Conservation (phyloP, 495 filamentous ascomycete species). For the Lasiosphaeria miniovina region DNA sequence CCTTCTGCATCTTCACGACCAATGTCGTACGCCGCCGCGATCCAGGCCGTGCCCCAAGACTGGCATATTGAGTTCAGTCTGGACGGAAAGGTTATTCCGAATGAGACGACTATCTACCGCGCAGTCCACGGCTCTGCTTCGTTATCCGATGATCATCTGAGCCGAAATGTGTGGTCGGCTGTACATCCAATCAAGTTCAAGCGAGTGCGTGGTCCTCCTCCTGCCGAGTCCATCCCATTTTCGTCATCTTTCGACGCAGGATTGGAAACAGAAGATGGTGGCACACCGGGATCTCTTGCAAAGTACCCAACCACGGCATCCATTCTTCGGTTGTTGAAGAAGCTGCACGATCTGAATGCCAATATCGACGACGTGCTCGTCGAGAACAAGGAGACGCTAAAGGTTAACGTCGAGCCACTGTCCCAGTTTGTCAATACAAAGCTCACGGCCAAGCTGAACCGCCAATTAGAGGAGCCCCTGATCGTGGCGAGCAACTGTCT, state of each 20-base stretch:
- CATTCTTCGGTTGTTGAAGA: conserved; percentile 84
- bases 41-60: conserved; percentile 77
- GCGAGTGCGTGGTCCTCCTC: conserved; percentile 82
- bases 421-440: conserved; percentile 99
- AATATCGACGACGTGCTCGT: conserved; percentile 95
- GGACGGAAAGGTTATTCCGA: conserved; percentile 75
- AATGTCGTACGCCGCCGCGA: conserved; percentile 78
- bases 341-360: conserved; percentile 88
- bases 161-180: conserved; percentile 81
- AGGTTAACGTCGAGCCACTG: conserved; percentile 74
- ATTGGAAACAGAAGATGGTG: conserved; percentile 45
- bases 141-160: conserved; percentile 61
- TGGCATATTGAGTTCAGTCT: conserved; percentile 98
- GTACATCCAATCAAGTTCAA: conserved; percentile 91
- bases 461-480: conserved; percentile 95
- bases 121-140: conserved; percentile 77
- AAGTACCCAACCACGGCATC: conserved; percentile 79
- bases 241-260: conserved; percentile 50
- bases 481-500: conserved; percentile 98
- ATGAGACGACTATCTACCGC: conserved; percentile 94
- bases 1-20: conserved; percentile 50
- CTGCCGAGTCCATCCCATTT: conserved; percentile 69
- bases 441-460: conserved; percentile 96
- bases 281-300: conserved; percentile 77
- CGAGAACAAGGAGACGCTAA: conserved; percentile 71